These are phyloP conservation scores for Rhododendron ferrugineum DNA, from an alignment of 148 eudicot species.

Conservation along the genomic window DNA sequence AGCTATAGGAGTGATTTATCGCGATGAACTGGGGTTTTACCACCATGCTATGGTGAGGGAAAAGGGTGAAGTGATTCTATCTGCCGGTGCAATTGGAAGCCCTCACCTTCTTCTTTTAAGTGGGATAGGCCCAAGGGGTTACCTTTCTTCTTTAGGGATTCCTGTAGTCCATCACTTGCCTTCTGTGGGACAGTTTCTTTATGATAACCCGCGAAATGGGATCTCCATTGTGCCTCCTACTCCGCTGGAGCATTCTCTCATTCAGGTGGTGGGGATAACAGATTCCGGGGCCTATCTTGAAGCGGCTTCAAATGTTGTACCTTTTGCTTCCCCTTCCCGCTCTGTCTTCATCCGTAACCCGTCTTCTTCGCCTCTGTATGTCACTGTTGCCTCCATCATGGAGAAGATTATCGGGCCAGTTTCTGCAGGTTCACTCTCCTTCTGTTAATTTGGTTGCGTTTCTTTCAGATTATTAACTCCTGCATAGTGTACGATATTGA, in stretches of 20 bases:
- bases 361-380: conserved; percentile 42
- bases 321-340: conserved; percentile 51
- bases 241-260: conserved; percentile 86
- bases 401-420: conserved; percentile 73
- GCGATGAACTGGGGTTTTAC: conserved; percentile 47
- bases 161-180: conserved; percentile 74
- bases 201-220: conserved; percentile 91
- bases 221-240: conserved; percentile 75
- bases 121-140: conserved; percentile 77
- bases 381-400: conserved; percentile 82
- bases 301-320: conserved; percentile 73
- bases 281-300: conserved; percentile 67
- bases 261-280: conserved; percentile 91
- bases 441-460: not conserved
- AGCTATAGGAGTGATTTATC: conserved; percentile 76
- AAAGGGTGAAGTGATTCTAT: conserved; percentile 64
- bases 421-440: conserved; percentile 34
- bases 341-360: conserved; percentile 47
- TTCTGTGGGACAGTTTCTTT: conserved; percentile 74
- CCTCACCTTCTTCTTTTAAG: conserved; percentile 86
- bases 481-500: not conserved
- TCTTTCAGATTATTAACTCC: not conserved
- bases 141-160: conserved; percentile 88
- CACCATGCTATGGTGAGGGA: conserved; percentile 74
- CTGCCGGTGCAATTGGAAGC: conserved; percentile 84